Percentiles rank a stretch among this genome's conserved stretches.
phyloP scores from a whole-genome alignment of 2,329 filamentous ascomycete genomes.

The Colletotrichum australisinense region DNA sequence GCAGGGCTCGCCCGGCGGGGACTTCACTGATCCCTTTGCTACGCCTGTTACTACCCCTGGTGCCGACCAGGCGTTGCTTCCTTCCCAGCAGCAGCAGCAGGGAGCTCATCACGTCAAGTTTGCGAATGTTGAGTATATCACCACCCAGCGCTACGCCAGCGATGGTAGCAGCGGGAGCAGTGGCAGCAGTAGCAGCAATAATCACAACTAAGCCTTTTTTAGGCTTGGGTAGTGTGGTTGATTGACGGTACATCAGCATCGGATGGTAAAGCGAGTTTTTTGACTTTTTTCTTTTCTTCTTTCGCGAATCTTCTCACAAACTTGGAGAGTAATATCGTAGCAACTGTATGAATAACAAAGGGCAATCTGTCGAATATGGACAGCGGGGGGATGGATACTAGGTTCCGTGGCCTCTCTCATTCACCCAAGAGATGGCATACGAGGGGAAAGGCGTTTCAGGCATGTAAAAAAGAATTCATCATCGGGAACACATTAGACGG shows the following conservation, averaged over 20 bases:
- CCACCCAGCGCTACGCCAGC: background rate
- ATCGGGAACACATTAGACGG: background rate
- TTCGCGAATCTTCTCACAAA: too few relatives aligned
- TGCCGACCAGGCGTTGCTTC: background rate
- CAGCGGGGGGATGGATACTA: background rate
- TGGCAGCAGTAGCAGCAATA: constrained; percentile 5
- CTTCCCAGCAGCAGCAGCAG: constrained; percentile 6
- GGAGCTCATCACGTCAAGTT: constrained; percentile 16
- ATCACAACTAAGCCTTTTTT: background rate
- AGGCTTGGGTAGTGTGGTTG: background rate
- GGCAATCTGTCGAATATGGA: constrained; percentile 1
- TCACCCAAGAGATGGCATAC: background rate
- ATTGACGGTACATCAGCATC: background rate
- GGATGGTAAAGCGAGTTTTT: constrained; percentile 16
- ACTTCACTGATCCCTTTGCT: constrained; percentile 20
- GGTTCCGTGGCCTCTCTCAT: background rate
- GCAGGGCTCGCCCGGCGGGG: constrained; percentile 13
- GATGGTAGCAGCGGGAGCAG: constrained; percentile 10
- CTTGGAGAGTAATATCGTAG: constrained; percentile 1
- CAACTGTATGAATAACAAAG: constrained; percentile 12
- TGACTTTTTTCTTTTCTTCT: background rate
- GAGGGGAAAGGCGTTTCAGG: constrained; percentile 15
- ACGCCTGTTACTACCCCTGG: constrained; percentile 1
- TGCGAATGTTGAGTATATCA: constrained; percentile 12
- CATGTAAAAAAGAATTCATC: background rate